Conservation (phyloP, 139 green algal species). For the Mychonastes homosphaera region DNA sequence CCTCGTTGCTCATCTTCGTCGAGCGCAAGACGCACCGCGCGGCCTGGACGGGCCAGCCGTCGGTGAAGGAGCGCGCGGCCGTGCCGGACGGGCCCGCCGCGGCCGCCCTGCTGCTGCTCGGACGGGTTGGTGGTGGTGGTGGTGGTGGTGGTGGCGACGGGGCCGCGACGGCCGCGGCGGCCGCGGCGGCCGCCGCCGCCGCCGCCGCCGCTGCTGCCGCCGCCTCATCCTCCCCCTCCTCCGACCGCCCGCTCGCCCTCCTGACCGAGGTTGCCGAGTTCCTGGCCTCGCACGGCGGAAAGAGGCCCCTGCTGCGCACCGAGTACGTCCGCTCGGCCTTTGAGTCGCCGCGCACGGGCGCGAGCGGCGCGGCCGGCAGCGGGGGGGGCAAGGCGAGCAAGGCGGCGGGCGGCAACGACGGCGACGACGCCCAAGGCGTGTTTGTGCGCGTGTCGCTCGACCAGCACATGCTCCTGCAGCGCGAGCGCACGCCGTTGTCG, state of each 20-base stretch:
- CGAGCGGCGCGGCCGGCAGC: no score
- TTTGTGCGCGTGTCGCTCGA: slow-evolving; percentile 68
- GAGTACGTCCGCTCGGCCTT: slow-evolving; percentile 60
- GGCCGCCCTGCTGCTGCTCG: neutral
- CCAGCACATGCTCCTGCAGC: slow-evolving; percentile 47
- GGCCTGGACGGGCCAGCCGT: slow-evolving; percentile 51
- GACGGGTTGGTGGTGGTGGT: neutral
- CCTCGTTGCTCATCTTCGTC: slow-evolving; percentile 47
- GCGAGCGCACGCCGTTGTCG: slow-evolving; percentile 25
- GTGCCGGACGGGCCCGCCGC: no score
- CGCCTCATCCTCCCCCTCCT: neutral
- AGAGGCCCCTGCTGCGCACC: slow-evolving; percentile 55
- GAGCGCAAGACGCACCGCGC: slow-evolving; percentile 77
- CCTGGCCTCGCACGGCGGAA: no score
- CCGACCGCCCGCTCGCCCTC: neutral
- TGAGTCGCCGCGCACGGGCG: no score
- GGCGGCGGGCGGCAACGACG: no score
- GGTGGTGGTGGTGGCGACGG: no score
- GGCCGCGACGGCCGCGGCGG: no score
- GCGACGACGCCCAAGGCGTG: no score
- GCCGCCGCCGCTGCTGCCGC: neutral
- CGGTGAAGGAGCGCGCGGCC: slow-evolving; percentile 47
- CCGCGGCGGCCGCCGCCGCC: neutral
- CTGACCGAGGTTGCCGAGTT: no score
- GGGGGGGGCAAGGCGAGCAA: slow-evolving; percentile 56